Evolutionary conservation across 768 basidiomycete species (phyloP), one percentile per base, ranked within the genome.

Genomic region (Dioszegia crocea): DNA sequence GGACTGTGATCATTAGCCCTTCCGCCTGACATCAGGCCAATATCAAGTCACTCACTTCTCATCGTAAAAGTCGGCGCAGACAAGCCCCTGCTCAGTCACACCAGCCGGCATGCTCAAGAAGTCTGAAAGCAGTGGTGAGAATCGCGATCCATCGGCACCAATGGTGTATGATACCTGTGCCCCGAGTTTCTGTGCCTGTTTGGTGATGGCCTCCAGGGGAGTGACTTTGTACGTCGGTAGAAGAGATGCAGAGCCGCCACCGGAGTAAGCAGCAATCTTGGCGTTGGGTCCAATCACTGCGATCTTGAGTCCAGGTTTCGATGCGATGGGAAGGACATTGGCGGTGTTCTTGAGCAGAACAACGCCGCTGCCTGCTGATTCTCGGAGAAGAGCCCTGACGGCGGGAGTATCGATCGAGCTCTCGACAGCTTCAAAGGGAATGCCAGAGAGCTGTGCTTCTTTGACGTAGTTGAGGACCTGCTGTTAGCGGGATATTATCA

Each of bases 241-340:
- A 48, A 91, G 79, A 2, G 84, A 81, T 1, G 85, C 85, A 11
- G 86, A 85, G n/a, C 88, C 88, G 26, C 88, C 88, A n/a, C 88
- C 88, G 16, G 73, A 63, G 45, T 66, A 62, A 6, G 62, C 59
- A 8, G 67, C 64, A 10, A 70, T 54, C 38, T 74, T 74, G n/a
- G 78, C 79, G 58, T 88, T 87, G 4, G 86, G 85, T 27, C 86
- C 86, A 55, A 88, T 84, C 46, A 88, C 78, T 4, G 84, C 85
- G 47, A 89, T 77, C 33, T 80, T 74, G 48, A 66, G 60, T 51
- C 88, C 63, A 8, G 76, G 61, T 8, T 72, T 80, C 8, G 78
- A 76, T 9, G 68, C 29, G 30, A 67, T 49, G 12, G 66, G 33
- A 12, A 87, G 88, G 16, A 88, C 77, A n/a, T 86, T 66, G 4